Evolutionary conservation across 441 rosid species (phyloP), one percentile per base, ranked within the genome.

Genomic region (Viola pubescens): DNA sequence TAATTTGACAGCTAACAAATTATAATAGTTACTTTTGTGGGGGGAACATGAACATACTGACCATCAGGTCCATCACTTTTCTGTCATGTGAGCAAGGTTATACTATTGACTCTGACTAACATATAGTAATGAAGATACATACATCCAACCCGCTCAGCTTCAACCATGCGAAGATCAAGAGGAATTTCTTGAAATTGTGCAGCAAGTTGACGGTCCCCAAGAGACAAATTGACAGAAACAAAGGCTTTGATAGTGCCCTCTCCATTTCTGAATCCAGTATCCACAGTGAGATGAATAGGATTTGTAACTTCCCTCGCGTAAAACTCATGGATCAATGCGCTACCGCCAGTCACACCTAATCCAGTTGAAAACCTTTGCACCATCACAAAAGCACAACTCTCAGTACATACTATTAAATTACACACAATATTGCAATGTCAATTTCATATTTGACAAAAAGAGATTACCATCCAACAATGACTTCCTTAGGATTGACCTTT

Each of bases 151-250:
- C 86, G 82, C 74, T 86, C 97, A 38, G 96, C 98, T 70, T 92
- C 97, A 62, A 82, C 75, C 96, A 86, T 88, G 34, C 89, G 86
- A 58, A 87, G 89, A 81, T 92, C 98, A 69, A 86, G 79, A 61
- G 97, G 96, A 66, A 89, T 81, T 84, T 87, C 97, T 75, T 86
- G 92, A 73, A 92, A 92, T 55, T 89, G 97, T 44, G 95, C 92
- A 54, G 94, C 98, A 56, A 92, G 84, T 5, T 78, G 96, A 52
- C 70, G 72, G 62, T 86, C 97, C n/a, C 90, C 92, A 71, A 89
- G 86, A 10, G 87, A 70, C 72, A 92, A 79, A 72, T 82, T 82
- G 38, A 78, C 79, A 40, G 92, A 84, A 58, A 86, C 84, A 49
- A 79, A 86, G 45, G 95, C 97, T 80, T 83, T 89, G 1, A 86